Evolutionary conservation across 2,329 filamentous ascomycete species (phyloP), one percentile per base, ranked within the genome.

Genomic region (Monosporascus sp.): DNA sequence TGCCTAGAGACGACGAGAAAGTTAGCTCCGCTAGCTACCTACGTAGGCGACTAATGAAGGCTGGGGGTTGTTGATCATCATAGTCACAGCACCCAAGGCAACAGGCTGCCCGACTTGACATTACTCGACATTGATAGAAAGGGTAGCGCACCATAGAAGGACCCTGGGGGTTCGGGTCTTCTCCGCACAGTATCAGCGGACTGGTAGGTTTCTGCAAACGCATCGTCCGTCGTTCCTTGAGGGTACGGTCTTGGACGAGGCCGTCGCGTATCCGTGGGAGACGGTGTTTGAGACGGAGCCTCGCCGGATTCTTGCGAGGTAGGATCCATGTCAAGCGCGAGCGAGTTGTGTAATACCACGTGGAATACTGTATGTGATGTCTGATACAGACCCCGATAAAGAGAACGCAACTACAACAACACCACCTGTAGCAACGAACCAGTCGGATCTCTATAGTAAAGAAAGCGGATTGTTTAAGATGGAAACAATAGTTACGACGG

Each of bases 181-280:
- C 80, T 76, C 59, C 83, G 77, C 59, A 84, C 72, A 17, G 82
- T 84, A 52, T 85, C 83, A 22, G 77, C 78, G 20, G 81, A 82
- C 63, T 83, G 80, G 61, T 76, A 77, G 66, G 75, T 81, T 60
- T 83, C 81, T 5, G 78, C 72, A 47, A 76, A 64, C 24, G 68
- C 71, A 47, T 80, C 76, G 38, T 76, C 75, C 52, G 66, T 70
- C 51, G 62, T 61, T 55, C 66, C 52, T 62, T 55, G 46, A 45
- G 69, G 57, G 46, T 70, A 63, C 57, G 60, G 63, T 60, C 58
- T 55, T 46, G 66, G 67, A 41, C 68, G 59, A 35, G 71, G 68
- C 50, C 73, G 72, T 53, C 78, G 74, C 56, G 73, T 75, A 56
- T 82, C 78, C 48, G 76, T 77, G 17, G 81, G 80, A 78, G 53